These are phyloP conservation scores for Dendrobium huoshanense DNA, from an alignment of 106 monocot genomes.

Conservation along the genomic window DNA sequence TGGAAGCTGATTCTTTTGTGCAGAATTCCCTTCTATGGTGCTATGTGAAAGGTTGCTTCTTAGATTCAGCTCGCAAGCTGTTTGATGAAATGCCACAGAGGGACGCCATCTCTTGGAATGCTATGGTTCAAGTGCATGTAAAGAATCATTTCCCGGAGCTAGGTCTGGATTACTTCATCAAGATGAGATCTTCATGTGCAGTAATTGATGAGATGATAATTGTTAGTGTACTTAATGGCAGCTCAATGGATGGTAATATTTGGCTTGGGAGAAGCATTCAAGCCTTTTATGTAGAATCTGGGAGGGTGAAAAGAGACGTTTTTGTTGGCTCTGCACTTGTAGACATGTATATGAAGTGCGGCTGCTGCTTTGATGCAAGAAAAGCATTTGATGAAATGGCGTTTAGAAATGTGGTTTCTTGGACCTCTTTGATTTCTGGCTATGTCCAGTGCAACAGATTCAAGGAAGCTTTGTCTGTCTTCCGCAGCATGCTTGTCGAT, in stretches of 20 bases:
- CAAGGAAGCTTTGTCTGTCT: slow-evolving; percentile 4
- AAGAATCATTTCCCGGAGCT: background rate
- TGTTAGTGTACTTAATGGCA: slow-evolving; percentile 10
- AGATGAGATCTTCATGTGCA: background rate
- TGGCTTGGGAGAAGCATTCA: slow-evolving; percentile 3
- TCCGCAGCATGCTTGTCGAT: slow-evolving; percentile 3
- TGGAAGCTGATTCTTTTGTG: background rate
- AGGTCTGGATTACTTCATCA: background rate
- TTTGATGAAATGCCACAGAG: slow-evolving; percentile 24
- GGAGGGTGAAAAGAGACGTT: slow-evolving; percentile 11
- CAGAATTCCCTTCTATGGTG: slow-evolving; percentile 38
- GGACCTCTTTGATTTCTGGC: slow-evolving; percentile 43
- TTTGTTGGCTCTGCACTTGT: slow-evolving; percentile 31
- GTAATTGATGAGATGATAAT: background rate
- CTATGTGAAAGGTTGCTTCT: slow-evolving; percentile 25
- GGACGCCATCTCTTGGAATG: slow-evolving; percentile 49
- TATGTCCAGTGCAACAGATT: slow-evolving; percentile 18
- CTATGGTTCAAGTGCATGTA: slow-evolving; percentile 36
- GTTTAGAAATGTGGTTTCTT: slow-evolving; percentile 29
- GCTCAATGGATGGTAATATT: slow-evolving; percentile 3
- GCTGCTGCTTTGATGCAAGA: slow-evolving; percentile 19
- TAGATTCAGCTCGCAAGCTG: slow-evolving; percentile 21
- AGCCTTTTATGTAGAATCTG: slow-evolving; percentile 10
- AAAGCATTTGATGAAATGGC: slow-evolving; percentile 32
- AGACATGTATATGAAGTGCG: slow-evolving; percentile 36